These are phyloP conservation scores for Hymenoscyphus occultus DNA, from an alignment of 2,329 filamentous ascomycete species.

Conservation along the genomic window DNA sequence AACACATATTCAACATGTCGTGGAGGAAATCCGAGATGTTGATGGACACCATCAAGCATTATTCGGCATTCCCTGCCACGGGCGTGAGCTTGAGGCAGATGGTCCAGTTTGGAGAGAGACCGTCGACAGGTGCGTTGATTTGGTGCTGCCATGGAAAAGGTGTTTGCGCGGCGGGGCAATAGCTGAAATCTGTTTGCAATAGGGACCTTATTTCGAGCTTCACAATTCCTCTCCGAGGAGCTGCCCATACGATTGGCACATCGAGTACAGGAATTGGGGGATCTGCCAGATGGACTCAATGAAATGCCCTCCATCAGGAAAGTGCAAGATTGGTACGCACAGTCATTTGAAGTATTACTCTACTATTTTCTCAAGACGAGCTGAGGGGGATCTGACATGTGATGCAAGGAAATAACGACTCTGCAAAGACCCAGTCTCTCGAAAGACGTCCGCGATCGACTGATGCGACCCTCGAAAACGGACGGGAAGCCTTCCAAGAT, in stretches of 20 bases:
- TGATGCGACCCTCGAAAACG: slow-evolving; percentile 63
- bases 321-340: slow-evolving; percentile 97
- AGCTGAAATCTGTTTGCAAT: slow-evolving; percentile 9
- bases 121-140: slow-evolving; percentile 69
- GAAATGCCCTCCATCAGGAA: slow-evolving; percentile 96
- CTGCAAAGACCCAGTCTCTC: slow-evolving; percentile 75
- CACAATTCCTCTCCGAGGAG: slow-evolving; percentile 97
- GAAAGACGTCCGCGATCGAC: slow-evolving; percentile 71
- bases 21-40: slow-evolving; percentile 88
- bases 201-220: slow-evolving; percentile 96
- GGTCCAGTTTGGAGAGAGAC: slow-evolving; percentile 96
- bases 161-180: not conserved
- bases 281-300: slow-evolving; percentile 90
- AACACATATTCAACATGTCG: slow-evolving; percentile 61
- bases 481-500: slow-evolving; percentile 59
- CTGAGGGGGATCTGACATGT: slow-evolving; percentile 29
- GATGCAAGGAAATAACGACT: slow-evolving; percentile 79
- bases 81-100: slow-evolving; percentile 96
- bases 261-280: slow-evolving; percentile 88
- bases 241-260: slow-evolving; percentile 95
- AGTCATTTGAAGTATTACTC: slow-evolving; percentile 85
- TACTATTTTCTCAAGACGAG: slow-evolving; percentile 1
- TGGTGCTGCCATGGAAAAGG: too few relatives aligned
- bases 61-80: slow-evolving; percentile 94
- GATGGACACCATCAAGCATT: slow-evolving; percentile 97